Conservation (phyloP, 805 yeast species). For the Candida nitratophila region DNA sequence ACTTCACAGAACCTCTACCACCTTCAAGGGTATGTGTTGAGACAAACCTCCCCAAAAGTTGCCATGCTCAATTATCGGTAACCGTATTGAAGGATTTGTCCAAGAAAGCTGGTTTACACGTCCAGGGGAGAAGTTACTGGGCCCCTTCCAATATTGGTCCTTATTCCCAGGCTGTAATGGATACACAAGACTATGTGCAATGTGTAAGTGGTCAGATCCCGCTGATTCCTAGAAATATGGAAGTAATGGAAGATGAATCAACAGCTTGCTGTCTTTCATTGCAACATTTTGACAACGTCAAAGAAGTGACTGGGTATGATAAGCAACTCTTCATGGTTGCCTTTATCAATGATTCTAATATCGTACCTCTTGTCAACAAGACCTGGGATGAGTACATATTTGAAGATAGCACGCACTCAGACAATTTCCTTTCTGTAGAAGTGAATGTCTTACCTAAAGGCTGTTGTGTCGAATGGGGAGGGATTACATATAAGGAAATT, state of each 20-base stretch:
- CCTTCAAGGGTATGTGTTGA: slow-evolving; percentile 88
- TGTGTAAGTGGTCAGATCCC: slow-evolving; percentile 89
- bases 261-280: slow-evolving; percentile 49
- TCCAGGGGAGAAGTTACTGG: slow-evolving; percentile 93
- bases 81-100: slow-evolving; percentile 30
- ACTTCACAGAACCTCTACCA: slow-evolving; percentile 59
- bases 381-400: slow-evolving; percentile 40
- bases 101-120: slow-evolving; percentile 68
- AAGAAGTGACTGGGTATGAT: slow-evolving; percentile 41
- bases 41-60: slow-evolving; percentile 35
- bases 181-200: slow-evolving; percentile 41
- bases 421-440: slow-evolving; percentile 41
- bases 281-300: slow-evolving; percentile 67
- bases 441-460: slow-evolving; percentile 54
- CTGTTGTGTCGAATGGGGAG: slow-evolving; percentile 74
- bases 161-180: slow-evolving; percentile 76
- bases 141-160: slow-evolving; percentile 99
- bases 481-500: slow-evolving; percentile 39
- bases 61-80: slow-evolving; percentile 53
- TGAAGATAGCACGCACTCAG: slow-evolving; percentile 11
- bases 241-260: slow-evolving; percentile 24
- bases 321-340: slow-evolving; percentile 46
- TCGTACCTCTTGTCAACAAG: slow-evolving; percentile 25
- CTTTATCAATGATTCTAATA: slow-evolving; percentile 34
- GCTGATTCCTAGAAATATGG: slow-evolving; percentile 66